These are phyloP conservation scores for Globisporangium nagaii DNA, from an alignment of 352 stramenopile species.

Conservation along the genomic window DNA sequence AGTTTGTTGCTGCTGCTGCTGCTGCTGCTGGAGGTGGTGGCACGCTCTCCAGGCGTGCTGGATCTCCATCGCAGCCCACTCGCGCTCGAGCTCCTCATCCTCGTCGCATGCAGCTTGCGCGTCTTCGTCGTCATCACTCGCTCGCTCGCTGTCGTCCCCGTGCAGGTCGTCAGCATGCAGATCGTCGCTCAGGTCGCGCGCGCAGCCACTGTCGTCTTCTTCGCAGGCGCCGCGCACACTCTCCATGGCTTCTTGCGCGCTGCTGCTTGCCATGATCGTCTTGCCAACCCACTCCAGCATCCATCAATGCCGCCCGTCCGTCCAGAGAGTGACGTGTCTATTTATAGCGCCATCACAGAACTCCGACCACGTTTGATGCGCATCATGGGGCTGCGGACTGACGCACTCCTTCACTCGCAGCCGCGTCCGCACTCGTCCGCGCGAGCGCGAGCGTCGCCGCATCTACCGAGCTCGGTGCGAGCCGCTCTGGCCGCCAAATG, in stretches of 20 bases:
- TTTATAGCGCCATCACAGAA: too few species aligned
- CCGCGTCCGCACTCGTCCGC: too few species aligned
- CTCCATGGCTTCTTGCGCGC: not conserved
- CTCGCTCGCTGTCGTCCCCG: not conserved
- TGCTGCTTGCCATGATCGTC: not conserved
- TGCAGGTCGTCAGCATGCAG: not conserved
- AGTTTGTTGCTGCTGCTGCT: not conserved
- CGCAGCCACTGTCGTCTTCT: not conserved
- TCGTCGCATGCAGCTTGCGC: not conserved
- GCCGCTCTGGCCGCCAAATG: too few species aligned
- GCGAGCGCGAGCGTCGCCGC: too few species aligned
- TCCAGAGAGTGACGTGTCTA: too few species aligned
- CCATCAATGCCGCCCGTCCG: too few species aligned
- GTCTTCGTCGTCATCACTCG: not conserved
- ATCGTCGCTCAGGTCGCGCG: not conserved
- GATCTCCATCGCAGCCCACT: slow-evolving; percentile 9
- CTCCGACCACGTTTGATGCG: too few species aligned
- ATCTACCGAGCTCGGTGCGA: too few species aligned
- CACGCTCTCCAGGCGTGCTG: slow-evolving; percentile 6
- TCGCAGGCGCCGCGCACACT: not conserved
- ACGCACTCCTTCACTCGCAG: too few species aligned
- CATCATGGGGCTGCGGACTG: too few species aligned
- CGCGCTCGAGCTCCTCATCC: slow-evolving; percentile 4
- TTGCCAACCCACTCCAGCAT: not conserved
- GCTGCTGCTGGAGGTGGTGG: not conserved